phyloP scores from a whole-genome alignment of 805 yeast species.

The Candida xyloterini region DNA sequence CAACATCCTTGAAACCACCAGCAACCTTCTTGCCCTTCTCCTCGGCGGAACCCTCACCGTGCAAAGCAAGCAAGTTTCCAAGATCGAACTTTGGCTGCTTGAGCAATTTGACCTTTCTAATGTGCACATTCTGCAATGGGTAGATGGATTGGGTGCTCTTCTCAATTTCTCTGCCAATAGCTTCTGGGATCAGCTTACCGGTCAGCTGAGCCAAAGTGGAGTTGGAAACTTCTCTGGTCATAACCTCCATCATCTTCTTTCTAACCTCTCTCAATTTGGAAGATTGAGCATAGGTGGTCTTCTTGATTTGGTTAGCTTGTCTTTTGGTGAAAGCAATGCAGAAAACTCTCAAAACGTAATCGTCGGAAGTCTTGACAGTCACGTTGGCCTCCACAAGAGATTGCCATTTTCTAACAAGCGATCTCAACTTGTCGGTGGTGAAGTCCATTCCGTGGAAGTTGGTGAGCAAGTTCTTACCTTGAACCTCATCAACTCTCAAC shows the following conservation, averaged over 20 bases:
- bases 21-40: constrained; percentile 97
- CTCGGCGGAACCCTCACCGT: constrained; percentile 92
- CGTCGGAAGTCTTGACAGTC: constrained; percentile 97
- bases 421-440: constrained; percentile 96
- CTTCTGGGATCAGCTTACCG: constrained; percentile 97
- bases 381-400: constrained; percentile 96
- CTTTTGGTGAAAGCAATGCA: constrained; percentile 99
- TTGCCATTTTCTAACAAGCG: constrained; percentile 99
- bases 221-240: constrained; percentile 93
- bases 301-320: constrained; percentile 94
- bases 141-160: constrained; percentile 91
- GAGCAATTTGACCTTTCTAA: constrained; percentile 97
- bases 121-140: constrained; percentile 98
- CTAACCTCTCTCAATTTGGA: constrained; percentile 97
- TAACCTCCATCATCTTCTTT: constrained; percentile 94
- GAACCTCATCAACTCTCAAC: constrained; percentile 98
- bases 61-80: constrained; percentile 93
- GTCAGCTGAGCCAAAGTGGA: constrained; percentile 95
- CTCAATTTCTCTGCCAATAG: constrained; percentile 97
- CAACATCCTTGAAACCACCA: constrained; percentile 96
- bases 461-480: constrained; percentile 97
- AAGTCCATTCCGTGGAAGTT: constrained; percentile 99
- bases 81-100: constrained; percentile 99
- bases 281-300: constrained; percentile 96
- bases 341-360: constrained; percentile 93